phyloP scores from a whole-genome alignment of 768 basidiomycete species.

The Suillus clintonianus region DNA sequence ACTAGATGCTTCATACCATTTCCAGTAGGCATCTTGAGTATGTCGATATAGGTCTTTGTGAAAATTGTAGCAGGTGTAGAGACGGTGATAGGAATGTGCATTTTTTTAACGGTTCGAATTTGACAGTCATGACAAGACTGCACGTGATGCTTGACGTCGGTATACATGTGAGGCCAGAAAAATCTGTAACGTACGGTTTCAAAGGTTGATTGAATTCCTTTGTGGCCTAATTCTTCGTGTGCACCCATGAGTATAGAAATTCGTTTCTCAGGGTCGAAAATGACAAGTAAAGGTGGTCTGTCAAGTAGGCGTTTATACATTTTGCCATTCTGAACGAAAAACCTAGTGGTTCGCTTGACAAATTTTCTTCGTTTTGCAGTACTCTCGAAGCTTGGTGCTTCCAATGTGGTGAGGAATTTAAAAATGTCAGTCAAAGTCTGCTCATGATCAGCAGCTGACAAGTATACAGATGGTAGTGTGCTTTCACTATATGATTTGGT shows the following conservation, averaged over 20 bases:
- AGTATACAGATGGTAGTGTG: slow-evolving; percentile 1
- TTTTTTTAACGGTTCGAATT: slow-evolving; percentile 15
- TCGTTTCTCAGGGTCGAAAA: slow-evolving; percentile 11
- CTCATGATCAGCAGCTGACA: background rate
- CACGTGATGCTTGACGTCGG: slow-evolving; percentile 30
- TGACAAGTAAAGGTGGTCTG: slow-evolving; percentile 23
- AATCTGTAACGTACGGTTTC: slow-evolving; percentile 1
- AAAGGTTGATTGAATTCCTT: slow-evolving; percentile 27
- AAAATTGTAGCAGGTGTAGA: slow-evolving; percentile 24
- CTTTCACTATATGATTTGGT: background rate
- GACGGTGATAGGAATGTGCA: slow-evolving; percentile 21
- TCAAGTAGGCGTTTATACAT: slow-evolving; percentile 19
- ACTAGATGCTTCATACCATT: slow-evolving; percentile 30
- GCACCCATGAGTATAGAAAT: slow-evolving; percentile 22
- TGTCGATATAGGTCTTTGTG: slow-evolving; percentile 26
- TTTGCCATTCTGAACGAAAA: slow-evolving; percentile 17
- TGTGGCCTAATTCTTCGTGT: slow-evolving; percentile 32
- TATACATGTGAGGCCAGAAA: slow-evolving; percentile 21
- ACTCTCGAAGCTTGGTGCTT: slow-evolving; percentile 3
- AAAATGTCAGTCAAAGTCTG: slow-evolving; percentile 17
- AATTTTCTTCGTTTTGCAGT: slow-evolving; percentile 5
- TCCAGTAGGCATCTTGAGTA: slow-evolving; percentile 30
- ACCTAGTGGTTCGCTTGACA: slow-evolving; percentile 9
- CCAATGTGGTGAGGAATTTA: slow-evolving; percentile 8
- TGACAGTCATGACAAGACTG: slow-evolving; percentile 37